Percentiles rank a stretch among this genome's conserved stretches.
Evolutionary conservation across 257 asterid genomes (phyloP).

Genomic region (Haberlea rhodopensis): DNA sequence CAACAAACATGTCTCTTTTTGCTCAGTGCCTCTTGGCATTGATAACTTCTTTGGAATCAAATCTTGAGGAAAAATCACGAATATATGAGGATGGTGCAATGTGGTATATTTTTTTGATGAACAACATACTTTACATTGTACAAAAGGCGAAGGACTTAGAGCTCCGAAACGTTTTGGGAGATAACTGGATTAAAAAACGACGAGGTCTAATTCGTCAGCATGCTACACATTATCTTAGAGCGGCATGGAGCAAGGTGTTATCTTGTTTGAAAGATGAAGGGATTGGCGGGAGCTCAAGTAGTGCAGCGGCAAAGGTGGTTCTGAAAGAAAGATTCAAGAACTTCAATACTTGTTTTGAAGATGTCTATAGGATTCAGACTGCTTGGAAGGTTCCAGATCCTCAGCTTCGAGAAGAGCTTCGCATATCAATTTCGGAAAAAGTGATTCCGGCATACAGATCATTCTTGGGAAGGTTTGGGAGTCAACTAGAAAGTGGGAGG

Average conservation of each 20-base stretch:
- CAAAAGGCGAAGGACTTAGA: constrained; percentile 91
- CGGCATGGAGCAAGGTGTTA: constrained; percentile 83
- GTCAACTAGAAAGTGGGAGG: constrained; percentile 82
- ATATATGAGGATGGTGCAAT: constrained; percentile 82
- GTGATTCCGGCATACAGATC: constrained; percentile 93
- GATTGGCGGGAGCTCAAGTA: constrained; percentile 73
- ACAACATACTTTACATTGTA: constrained; percentile 82
- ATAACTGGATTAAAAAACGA: constrained; percentile 73
- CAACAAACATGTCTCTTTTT: constrained; percentile 45
- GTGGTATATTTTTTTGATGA: constrained; percentile 84
- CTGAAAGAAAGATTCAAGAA: constrained; percentile 88
- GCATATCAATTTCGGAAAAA: constrained; percentile 86
- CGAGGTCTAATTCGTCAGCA: constrained; percentile 78
- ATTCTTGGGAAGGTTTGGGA: constrained; percentile 81
- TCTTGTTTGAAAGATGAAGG: constrained; percentile 88
- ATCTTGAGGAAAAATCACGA: constrained; percentile 81
- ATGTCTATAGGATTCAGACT: constrained; percentile 74
- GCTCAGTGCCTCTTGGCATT: constrained; percentile 59
- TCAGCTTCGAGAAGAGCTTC: constrained; percentile 96
- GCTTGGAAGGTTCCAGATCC: constrained; percentile 96
- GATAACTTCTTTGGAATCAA: constrained; percentile 71
- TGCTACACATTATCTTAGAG: constrained; percentile 86
- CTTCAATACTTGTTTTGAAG: constrained; percentile 92
- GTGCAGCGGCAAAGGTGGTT: constrained; percentile 73
- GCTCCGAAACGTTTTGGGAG: constrained; percentile 76